Conservation (phyloP, 805 yeast genomes). For the Diddensiella santjacobensis region DNA sequence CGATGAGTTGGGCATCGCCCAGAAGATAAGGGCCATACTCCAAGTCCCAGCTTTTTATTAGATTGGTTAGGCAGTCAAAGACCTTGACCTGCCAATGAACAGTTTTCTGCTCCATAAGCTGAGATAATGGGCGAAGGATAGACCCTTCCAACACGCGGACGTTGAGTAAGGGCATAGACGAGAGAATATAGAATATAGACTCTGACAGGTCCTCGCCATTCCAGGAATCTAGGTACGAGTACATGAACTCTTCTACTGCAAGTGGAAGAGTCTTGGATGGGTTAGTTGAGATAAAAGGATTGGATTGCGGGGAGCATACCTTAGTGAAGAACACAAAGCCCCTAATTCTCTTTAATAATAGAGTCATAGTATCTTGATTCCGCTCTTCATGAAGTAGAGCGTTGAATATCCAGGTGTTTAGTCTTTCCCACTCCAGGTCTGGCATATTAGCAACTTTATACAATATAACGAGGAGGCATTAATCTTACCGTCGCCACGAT, state of each 20-base stretch:
- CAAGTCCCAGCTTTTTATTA: slow-evolving; percentile 9
- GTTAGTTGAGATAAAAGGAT: neutral
- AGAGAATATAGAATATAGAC: slow-evolving; percentile 9
- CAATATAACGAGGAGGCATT: neutral
- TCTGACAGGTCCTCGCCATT: slow-evolving; percentile 6
- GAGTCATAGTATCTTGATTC: slow-evolving; percentile 2
- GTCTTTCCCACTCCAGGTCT: slow-evolving; percentile 18
- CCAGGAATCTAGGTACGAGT: slow-evolving; percentile 12
- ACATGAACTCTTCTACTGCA: slow-evolving; percentile 19
- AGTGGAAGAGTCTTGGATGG: slow-evolving; percentile 11
- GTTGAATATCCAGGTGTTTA: slow-evolving; percentile 18
- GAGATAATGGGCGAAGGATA: slow-evolving; percentile 12
- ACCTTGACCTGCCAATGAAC: neutral
- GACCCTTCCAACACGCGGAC: neutral
- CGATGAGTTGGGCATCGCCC: neutral
- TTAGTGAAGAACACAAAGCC: slow-evolving; percentile 15
- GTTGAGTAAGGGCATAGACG: slow-evolving; percentile 16
- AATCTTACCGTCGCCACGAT: slow-evolving; percentile 14
- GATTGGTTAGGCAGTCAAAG: slow-evolving; percentile 1
- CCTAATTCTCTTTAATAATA: slow-evolving; percentile 7
- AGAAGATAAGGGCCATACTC: neutral
- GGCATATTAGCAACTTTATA: slow-evolving; percentile 4
- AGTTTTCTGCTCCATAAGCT: neutral
- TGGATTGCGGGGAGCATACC: neutral
- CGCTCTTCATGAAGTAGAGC: slow-evolving; percentile 7